Evolutionary conservation across 176 grass and related monocot species (phyloP).

Genomic region (Bolboschoenus planiculmis): DNA sequence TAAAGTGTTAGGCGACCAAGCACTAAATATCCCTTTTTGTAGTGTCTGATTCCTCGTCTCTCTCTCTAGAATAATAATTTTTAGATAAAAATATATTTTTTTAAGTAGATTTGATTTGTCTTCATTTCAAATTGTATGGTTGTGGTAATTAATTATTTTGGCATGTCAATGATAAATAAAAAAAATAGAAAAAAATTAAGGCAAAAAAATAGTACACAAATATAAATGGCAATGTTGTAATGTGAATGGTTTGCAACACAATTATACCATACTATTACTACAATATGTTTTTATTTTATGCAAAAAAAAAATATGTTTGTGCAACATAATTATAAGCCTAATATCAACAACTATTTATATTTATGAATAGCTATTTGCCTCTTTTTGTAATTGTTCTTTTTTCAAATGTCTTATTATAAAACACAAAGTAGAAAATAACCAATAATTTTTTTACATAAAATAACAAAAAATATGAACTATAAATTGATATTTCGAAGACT

Average conservation of each 20-base stretch:
- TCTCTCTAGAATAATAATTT: too few relatives aligned
- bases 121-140: background rate
- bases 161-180: background rate
- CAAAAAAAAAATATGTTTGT: too few relatives aligned
- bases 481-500: too few relatives aligned
- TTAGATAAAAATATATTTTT: too few relatives aligned
- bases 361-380: background rate
- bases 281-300: too few relatives aligned
- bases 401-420: too few relatives aligned
- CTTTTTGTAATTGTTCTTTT: background rate
- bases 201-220: background rate
- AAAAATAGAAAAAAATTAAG: background rate
- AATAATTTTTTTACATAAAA: too few relatives aligned
- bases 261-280: too few relatives aligned
- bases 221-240: background rate
- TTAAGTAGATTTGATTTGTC: background rate
- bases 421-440: too few relatives aligned
- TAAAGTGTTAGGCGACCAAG: background rate
- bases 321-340: too few relatives aligned
- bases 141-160: background rate
- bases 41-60: background rate
- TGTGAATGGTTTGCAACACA: background rate
- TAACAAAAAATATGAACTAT: too few relatives aligned
- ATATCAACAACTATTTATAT: background rate
- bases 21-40: background rate